Base-by-base conservation (phyloP, 768 basidiomycete genomes). In the Tylopilus balloui region DNA sequence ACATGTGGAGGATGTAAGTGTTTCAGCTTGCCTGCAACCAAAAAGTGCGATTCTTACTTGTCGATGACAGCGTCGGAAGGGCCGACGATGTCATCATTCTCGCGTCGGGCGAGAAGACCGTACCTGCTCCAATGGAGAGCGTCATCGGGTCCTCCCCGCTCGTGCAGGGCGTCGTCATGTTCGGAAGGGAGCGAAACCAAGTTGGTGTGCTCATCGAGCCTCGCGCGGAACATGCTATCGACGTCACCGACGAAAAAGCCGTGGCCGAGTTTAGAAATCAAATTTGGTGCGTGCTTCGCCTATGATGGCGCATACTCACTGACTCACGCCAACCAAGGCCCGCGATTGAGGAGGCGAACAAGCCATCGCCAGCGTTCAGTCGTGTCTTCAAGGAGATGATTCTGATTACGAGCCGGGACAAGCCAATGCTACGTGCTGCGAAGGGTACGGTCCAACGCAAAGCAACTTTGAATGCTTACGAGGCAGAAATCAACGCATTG, bases 381-480 rank as follows among this genome's bases (percentile, higher is more conserved):
- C 65, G 71, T 6, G 68, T 78, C 7, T 77, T 73, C 60, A 77
- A 77, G 59, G 75, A 80, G 55, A 74, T 80, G 78, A 77, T 81
- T 38, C 31, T 79, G n/a, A 55, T 79, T 10, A 65, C 77, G 1
- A 57, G 60, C 3, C 36, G 65, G 14, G 63, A 59, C 1, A 77
- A 76, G 52, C 79, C 78, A 0, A 56, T 81, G 39, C 60, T 68
- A 6, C 70, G 73, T 34, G 62, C 76, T 4, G 66, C 63, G 3
- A 81, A 80, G 50, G 76, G 78, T 0, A 75, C 76, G 0, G 64
- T 77, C 5, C 62, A 64, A 46, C 69, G 72, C 24, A 74, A 73
- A 46, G 66, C 64, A 12, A 64, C 73, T 1, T 43, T 79, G 14
- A 58, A 47, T 0, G 37, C 60, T 0, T 83, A 81, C 50, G 62